Conservation (phyloP, 805 yeast species). For the Nakazawaea anatomiae region DNA sequence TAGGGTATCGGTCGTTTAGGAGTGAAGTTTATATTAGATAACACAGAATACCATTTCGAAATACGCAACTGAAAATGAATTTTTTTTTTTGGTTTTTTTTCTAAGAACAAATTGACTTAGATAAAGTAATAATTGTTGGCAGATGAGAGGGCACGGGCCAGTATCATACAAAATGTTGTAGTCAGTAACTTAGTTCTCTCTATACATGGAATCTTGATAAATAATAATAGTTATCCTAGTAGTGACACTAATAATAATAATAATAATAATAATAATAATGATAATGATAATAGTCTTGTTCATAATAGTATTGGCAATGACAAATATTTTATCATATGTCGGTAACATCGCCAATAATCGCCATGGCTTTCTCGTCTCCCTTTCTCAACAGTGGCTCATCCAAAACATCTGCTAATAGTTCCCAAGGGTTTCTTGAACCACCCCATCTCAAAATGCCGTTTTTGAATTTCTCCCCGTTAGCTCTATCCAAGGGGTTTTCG, state of each 20-base stretch:
- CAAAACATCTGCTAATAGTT: constrained; percentile 72
- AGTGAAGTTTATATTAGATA: no score
- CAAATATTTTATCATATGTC: not conserved
- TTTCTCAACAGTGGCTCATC: constrained; percentile 51
- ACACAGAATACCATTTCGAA: no score
- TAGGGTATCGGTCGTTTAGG: no score
- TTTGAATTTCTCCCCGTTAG: constrained; percentile 72
- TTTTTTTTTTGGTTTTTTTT: no score
- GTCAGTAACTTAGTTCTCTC: no score
- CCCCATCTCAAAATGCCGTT: constrained; percentile 83
- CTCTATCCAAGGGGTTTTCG: constrained; percentile 61
- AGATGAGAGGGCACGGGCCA: not conserved
- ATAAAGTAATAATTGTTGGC: not conserved
- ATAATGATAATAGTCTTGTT: not conserved
- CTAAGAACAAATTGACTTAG: not conserved
- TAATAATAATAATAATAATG: not conserved
- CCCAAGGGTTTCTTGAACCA: constrained; percentile 88
- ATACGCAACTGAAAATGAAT: no score
- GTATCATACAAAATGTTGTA: no score
- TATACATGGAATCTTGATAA: no score
- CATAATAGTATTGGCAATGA: not conserved
- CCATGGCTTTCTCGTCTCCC: constrained; percentile 75
- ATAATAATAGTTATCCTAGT: no score
- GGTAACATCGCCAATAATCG: constrained; percentile 31
- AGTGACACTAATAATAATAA: no score